Conservation (phyloP, 2,329 filamentous ascomycete genomes). For the Colletotrichum acutatum region DNA sequence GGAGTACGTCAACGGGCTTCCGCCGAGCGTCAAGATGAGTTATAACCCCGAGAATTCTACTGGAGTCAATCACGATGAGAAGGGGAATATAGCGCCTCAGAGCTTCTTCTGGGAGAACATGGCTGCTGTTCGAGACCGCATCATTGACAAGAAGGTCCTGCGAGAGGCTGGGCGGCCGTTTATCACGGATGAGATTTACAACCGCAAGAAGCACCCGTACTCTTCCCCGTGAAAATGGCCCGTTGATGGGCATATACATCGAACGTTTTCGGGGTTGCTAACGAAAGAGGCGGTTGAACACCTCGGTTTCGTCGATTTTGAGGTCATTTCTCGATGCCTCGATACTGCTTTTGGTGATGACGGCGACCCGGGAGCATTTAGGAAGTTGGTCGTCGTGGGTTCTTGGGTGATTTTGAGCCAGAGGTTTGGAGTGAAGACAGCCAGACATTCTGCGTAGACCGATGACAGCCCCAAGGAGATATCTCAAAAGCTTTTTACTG, state of each 20-base stretch:
- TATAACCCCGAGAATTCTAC: background rate
- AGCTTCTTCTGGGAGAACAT: constrained; percentile 10
- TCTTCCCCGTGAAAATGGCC: background rate
- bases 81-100: background rate
- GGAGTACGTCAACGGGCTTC: constrained; percentile 39
- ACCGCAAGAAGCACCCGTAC: background rate
- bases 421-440: background rate
- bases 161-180: constrained; percentile 48
- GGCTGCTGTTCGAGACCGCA: constrained; percentile 26
- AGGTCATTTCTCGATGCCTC: fast-evolving
- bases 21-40: background rate
- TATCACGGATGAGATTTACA: background rate
- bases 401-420: background rate
- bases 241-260: background rate
- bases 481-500: too few species aligned
- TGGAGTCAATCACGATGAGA: background rate
- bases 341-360: background rate
- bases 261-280: background rate
- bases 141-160: constrained; percentile 61
- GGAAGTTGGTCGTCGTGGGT: background rate
- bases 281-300: background rate
- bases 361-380: background rate
- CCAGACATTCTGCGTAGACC: too few species aligned
- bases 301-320: background rate
- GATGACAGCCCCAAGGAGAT: too few species aligned